These are phyloP conservation scores for Diutina catenulata DNA, from an alignment of 1,139 yeast species.

Conservation along the genomic window DNA sequence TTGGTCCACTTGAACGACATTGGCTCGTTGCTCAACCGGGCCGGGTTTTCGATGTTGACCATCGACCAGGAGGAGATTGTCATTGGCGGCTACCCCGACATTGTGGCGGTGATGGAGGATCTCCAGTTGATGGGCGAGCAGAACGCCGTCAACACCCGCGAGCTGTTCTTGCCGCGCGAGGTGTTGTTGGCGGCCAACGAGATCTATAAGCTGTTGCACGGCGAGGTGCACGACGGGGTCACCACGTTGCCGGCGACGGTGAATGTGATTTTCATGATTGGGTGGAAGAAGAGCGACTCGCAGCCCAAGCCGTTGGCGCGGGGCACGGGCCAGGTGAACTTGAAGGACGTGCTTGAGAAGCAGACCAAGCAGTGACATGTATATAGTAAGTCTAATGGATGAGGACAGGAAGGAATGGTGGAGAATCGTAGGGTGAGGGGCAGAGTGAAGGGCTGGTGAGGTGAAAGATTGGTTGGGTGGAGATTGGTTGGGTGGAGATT, in stretches of 20 bases:
- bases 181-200: slow-evolving; percentile 65
- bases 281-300: slow-evolving; percentile 66
- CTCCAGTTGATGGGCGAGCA: slow-evolving; percentile 79
- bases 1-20: slow-evolving; percentile 70
- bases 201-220: slow-evolving; percentile 62
- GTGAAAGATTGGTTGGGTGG: too few species aligned
- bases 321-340: slow-evolving; percentile 56
- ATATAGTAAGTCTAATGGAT: too few species aligned
- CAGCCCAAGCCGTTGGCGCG: slow-evolving; percentile 67
- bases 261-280: slow-evolving; percentile 71
- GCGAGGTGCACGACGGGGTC: slow-evolving; percentile 38
- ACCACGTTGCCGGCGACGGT: slow-evolving; percentile 51
- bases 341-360: slow-evolving; percentile 39
- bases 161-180: slow-evolving; percentile 49
- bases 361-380: too few species aligned
- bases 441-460: too few species aligned
- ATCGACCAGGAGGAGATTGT: slow-evolving; percentile 78
- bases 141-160: slow-evolving; percentile 52
- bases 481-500: too few species aligned
- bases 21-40: slow-evolving; percentile 59
- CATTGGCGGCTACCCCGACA: slow-evolving; percentile 69
- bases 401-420: too few species aligned
- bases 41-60: slow-evolving; percentile 71
- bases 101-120: slow-evolving; percentile 56
- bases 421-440: too few species aligned